Evolutionary conservation across 2,329 filamentous ascomycete genomes (phyloP), one percentile per base, ranked within the genome.

Genomic region (Didymellaceae sp.): DNA sequence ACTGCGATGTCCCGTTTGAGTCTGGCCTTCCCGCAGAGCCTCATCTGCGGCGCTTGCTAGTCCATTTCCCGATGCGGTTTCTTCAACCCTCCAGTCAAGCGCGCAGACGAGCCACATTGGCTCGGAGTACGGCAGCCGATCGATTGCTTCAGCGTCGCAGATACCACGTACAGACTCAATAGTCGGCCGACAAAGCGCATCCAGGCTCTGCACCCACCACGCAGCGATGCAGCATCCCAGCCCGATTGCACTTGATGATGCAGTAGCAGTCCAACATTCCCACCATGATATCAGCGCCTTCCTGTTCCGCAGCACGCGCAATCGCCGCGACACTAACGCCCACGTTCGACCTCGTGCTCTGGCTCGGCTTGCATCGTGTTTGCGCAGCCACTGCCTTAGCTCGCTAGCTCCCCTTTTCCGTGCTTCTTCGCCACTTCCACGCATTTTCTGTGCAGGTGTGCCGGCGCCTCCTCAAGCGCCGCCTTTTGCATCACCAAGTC

Each of bases 11-110:
- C 41, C 48, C 37, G 31, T 43, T 53, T 44, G 44, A 16, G 49
- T 35, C 49, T 53, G 44, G 44, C 17, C 39, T 47, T 53, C 49
- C 49, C 49, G 49, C 49, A 53, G 49, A 53, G 49, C 49, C 49
- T 53, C 49, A 47, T 47, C 49, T 53, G 49, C 49, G 28, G 17
- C 49, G 44, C 33, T 35, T 53, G 49, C 49, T 53, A 53, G 49
- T 53, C n/a, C 39, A 32, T 47, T 53, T 39, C 49, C 49, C 25
- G 26, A 39, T 47, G 14, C 43, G 22, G 39, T 22, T n/a, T n/a
- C 24, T 18, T 28, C 21, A 3, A 4, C 13, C 28, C 33, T 44
- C 20, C 16, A 2, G 20, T n/a, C 20, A 11, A 16, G 21, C 31
- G n/a, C n/a, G 47, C 35, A 18, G 16, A 31, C 41, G 18, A 45